These are phyloP conservation scores for Cyclocybe cylindracea DNA, from an alignment of 768 basidiomycete species.

Conservation along the genomic window DNA sequence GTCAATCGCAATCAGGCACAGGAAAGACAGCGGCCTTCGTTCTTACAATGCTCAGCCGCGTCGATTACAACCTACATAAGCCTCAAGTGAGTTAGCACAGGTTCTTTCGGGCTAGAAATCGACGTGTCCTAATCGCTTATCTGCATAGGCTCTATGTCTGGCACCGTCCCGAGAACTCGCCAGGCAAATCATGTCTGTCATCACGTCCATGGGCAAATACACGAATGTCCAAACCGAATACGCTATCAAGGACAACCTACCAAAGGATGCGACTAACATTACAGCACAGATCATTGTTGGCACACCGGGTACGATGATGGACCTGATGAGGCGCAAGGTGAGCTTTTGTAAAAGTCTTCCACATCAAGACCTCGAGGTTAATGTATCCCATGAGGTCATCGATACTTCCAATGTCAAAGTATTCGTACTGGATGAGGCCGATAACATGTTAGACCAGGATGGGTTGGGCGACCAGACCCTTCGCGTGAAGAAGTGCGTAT, in stretches of 20 bases:
- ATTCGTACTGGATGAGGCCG: constrained; percentile 96
- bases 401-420: constrained; percentile 83
- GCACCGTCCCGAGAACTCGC: constrained; percentile 97
- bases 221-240: constrained; percentile 92
- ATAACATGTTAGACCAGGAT: constrained; percentile 97
- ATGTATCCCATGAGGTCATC: constrained; percentile 45
- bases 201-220: constrained; percentile 93
- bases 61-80: constrained; percentile 80
- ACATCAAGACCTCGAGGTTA: background rate
- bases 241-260: constrained; percentile 88
- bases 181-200: constrained; percentile 95
- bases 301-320: constrained; percentile 93
- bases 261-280: constrained; percentile 62
- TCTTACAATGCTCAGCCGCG: constrained; percentile 92
- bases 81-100: constrained; percentile 63
- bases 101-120: background rate
- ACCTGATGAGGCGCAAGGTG: constrained; percentile 73
- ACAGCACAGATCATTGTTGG: constrained; percentile 93
- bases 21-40: constrained; percentile 99
- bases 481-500: constrained; percentile 85
- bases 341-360: background rate
- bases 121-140: background rate
- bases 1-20: constrained; percentile 98
- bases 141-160: constrained; percentile 84
- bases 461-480: constrained; percentile 93